Evolutionary conservation across 345 rosid species (phyloP).

Genomic region (Dipteronia dyeriana): DNA sequence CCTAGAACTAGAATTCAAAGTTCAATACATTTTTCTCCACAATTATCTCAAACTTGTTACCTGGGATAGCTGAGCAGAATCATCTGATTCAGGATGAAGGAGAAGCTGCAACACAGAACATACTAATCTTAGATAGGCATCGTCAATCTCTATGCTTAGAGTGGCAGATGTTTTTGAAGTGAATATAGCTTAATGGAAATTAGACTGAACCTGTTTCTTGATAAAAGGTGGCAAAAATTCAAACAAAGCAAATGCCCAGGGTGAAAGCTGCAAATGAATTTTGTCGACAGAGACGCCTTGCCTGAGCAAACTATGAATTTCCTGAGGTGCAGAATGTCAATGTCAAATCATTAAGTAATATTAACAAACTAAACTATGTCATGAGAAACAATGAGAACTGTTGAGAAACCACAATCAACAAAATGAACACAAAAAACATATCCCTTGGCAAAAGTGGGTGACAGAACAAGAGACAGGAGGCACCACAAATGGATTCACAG

Average conservation of each 20-base stretch:
- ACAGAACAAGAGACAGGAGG: slow-evolving; percentile 10
- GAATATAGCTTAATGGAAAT: slow-evolving; percentile 18
- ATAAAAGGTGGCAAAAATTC: slow-evolving; percentile 91
- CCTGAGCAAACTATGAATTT: slow-evolving; percentile 75
- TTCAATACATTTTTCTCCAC: slow-evolving; percentile 4
- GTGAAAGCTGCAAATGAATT: slow-evolving; percentile 89
- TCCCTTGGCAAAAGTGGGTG: not conserved
- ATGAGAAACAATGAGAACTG: not conserved
- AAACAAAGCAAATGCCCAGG: slow-evolving; percentile 96
- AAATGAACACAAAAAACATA: not conserved
- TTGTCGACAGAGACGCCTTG: slow-evolving; percentile 69
- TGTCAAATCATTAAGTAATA: slow-evolving; percentile 3
- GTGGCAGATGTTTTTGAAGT: not conserved
- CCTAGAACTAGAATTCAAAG: slow-evolving; percentile 22
- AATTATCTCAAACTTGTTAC: slow-evolving; percentile 38
- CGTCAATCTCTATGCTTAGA: slow-evolving; percentile 10
- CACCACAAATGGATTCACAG: not conserved
- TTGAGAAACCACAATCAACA: not conserved
- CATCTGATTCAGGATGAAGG: slow-evolving; percentile 94
- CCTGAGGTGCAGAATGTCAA: slow-evolving; percentile 48
- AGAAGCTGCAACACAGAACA: slow-evolving; percentile 68
- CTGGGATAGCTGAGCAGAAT: slow-evolving; percentile 99
- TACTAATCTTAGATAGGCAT: slow-evolving; percentile 23
- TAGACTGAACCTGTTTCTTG: slow-evolving; percentile 79
- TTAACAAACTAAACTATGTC: slow-evolving; percentile 1